Evolutionary conservation across 441 rosid genomes (phyloP).

Genomic region (Populus hybrid): DNA sequence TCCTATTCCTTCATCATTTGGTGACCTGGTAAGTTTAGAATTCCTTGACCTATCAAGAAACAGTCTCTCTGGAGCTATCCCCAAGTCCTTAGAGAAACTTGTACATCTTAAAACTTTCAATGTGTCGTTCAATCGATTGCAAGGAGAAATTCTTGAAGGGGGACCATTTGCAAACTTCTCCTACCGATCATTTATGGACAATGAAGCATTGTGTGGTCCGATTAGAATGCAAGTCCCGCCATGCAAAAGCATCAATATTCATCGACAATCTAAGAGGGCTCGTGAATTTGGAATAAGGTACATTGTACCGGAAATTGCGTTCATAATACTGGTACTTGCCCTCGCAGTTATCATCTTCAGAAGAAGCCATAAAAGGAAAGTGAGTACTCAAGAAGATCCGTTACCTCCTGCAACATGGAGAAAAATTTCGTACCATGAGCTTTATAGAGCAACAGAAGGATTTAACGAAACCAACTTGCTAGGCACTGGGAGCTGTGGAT

Average conservation of each 20-base stretch:
- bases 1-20: constrained; percentile 7
- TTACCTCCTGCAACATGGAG: background rate
- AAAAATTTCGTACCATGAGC: constrained; percentile 28
- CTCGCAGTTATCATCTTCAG: background rate
- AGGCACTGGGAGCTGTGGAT: constrained; percentile 9
- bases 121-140: constrained; percentile 19
- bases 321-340: background rate
- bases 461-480: constrained; percentile 10
- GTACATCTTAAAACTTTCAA: constrained; percentile 1
- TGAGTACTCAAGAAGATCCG: background rate
- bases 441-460: constrained; percentile 8
- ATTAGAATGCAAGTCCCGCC: background rate
- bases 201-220: constrained; percentile 12
- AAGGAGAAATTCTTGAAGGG: constrained; percentile 8
- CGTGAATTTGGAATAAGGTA: background rate
- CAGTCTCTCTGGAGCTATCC: constrained; percentile 12
- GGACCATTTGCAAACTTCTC: constrained; percentile 17
- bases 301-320: constrained; percentile 5
- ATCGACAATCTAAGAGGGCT: background rate
- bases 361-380: background rate
- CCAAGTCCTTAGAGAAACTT: constrained; percentile 7
- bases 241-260: background rate
- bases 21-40: constrained; percentile 10
- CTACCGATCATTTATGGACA: constrained; percentile 20
- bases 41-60: constrained; percentile 12